These are phyloP conservation scores for Lathyrus aphaca DNA, from an alignment of 306 rosid genomes.

Conservation along the genomic window DNA sequence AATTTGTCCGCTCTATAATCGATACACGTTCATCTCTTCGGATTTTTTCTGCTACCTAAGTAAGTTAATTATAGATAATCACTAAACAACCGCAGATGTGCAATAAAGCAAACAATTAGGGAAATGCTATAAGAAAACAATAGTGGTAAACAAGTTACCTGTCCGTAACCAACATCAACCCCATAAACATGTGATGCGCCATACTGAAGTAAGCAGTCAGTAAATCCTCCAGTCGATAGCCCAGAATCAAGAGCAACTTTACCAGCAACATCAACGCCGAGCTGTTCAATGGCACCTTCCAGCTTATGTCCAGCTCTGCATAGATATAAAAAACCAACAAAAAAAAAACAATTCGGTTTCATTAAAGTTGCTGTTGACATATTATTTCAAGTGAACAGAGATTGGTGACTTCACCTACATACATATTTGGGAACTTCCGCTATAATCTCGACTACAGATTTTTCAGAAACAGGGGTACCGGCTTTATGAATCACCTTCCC, in stretches of 20 bases:
- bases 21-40: conserved; percentile 77
- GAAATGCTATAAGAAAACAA: conserved; percentile 8
- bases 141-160: conserved; percentile 53
- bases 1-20: conserved; percentile 85
- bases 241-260: conserved; percentile 97
- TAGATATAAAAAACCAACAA: conserved; percentile 1
- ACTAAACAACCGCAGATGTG: conserved; percentile 14
- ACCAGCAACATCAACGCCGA: conserved; percentile 70
- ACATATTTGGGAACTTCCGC: conserved; percentile 97
- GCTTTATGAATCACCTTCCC: conserved; percentile 86
- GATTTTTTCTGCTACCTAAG: conserved; percentile 86
- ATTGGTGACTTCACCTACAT: conserved; percentile 85
- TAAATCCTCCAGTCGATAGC: conserved; percentile 91
- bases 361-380: conserved; percentile 14
- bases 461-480: conserved; percentile 80
- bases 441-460: conserved; percentile 72
- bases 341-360: conserved; percentile 24
- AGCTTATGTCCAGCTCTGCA: conserved; percentile 91
- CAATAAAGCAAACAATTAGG: conserved; percentile 14
- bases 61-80: conserved; percentile 25
- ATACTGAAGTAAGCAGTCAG: conserved; percentile 92
- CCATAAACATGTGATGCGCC: conserved; percentile 93
- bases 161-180: conserved; percentile 95
- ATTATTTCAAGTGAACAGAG: conserved; percentile 21
- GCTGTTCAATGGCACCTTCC: conserved; percentile 91